phyloP scores from a whole-genome alignment of 2,329 filamentous ascomycete genomes.

The Rosellinia necatrix region DNA sequence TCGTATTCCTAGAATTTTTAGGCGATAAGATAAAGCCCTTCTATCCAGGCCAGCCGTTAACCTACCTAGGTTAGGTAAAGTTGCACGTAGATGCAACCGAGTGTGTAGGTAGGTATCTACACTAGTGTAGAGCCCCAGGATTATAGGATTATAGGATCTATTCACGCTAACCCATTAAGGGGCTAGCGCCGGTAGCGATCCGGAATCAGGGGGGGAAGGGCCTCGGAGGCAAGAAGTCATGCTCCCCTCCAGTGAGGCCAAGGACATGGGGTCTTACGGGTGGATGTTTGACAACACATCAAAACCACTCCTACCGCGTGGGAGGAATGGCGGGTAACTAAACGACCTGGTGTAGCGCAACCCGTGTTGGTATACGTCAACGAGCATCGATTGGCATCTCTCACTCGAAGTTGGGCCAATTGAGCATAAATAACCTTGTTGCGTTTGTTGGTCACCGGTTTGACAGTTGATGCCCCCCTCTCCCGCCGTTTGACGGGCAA shows the following conservation, averaged over 20 bases:
- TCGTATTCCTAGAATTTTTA: slow-evolving; percentile 11
- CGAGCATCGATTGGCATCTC: background rate
- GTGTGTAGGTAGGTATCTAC: background rate
- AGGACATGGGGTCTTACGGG: slow-evolving; percentile 21
- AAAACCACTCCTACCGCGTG: no score
- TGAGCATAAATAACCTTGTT: background rate
- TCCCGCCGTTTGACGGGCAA: background rate
- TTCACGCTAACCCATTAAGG: slow-evolving; percentile 4
- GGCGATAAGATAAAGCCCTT: slow-evolving; percentile 29
- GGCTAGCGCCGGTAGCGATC: slow-evolving; percentile 26
- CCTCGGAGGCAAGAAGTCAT: background rate
- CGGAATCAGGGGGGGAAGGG: slow-evolving; percentile 16
- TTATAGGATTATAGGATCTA: no score
- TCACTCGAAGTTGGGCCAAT: slow-evolving; percentile 1
- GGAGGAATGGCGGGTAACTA: no score
- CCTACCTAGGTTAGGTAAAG: no score
- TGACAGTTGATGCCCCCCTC: background rate
- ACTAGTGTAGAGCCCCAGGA: no score
- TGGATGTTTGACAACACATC: slow-evolving; percentile 27
- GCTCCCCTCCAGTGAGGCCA: slow-evolving; percentile 7
- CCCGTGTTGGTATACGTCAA: background rate
- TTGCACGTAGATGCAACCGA: background rate
- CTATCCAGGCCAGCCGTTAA: background rate
- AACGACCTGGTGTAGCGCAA: no score
- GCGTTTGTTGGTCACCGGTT: background rate